Conservation (phyloP, 1,284 basidiomycete genomes). For the Mrakiaceae sp. region DNA sequence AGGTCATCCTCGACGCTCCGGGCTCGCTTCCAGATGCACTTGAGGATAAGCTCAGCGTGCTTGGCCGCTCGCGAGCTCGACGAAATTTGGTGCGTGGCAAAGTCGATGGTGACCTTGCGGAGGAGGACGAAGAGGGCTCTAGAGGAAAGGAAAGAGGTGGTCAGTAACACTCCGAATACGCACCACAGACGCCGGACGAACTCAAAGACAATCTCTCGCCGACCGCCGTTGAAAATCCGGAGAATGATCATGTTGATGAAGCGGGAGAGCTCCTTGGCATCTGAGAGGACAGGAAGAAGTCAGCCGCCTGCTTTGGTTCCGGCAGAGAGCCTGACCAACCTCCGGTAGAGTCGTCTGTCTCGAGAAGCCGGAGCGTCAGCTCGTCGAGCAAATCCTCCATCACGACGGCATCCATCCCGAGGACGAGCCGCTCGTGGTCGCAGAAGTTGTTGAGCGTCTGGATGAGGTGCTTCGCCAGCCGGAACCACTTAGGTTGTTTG, state of each 20-base stretch:
- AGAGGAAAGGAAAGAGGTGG: constrained; percentile 14
- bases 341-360: constrained; percentile 62
- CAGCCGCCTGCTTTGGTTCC: too few relatives aligned
- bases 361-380: constrained; percentile 73
- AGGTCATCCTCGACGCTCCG: constrained; percentile 88
- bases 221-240: constrained; percentile 79
- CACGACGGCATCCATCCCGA: constrained; percentile 67
- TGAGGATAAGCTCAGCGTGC: constrained; percentile 90
- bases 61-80: constrained; percentile 68
- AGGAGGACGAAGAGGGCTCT: constrained; percentile 72
- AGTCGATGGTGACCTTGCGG: constrained; percentile 76
- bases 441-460: constrained; percentile 87
- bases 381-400: constrained; percentile 68
- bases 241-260: constrained; percentile 98
- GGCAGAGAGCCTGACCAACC: constrained; percentile 13
- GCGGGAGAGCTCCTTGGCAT: constrained; percentile 77
- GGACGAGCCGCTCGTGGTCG: constrained; percentile 67
- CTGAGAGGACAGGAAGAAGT: constrained; percentile 27
- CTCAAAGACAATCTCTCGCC: constrained; percentile 86
- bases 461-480: constrained; percentile 89
- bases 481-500: constrained; percentile 61
- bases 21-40: constrained; percentile 97
- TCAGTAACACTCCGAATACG: neutral
- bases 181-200: constrained; percentile 34
- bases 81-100: constrained; percentile 49